Conservation (phyloP, 495 filamentous ascomycete genomes). For the Podospora pseudocomata region DNA sequence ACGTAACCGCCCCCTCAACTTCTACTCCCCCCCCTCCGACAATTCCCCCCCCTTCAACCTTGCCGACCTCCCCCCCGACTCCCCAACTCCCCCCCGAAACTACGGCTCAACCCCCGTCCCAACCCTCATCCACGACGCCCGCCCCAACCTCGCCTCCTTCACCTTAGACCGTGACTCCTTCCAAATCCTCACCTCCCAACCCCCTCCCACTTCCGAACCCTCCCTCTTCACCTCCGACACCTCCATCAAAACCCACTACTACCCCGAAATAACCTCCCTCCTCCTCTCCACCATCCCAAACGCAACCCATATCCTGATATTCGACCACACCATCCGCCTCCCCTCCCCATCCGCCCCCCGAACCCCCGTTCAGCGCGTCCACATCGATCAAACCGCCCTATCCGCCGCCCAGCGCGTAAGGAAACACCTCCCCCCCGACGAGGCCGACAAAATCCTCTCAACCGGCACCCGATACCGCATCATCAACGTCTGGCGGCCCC, state of each 20-base stretch:
- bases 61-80: slow-evolving; percentile 58
- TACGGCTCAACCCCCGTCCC: slow-evolving; percentile 47
- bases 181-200: slow-evolving; percentile 49
- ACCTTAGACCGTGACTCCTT: slow-evolving; percentile 73
- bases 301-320: slow-evolving; percentile 62
- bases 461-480: slow-evolving; percentile 63
- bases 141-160: slow-evolving; percentile 60
- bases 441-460: slow-evolving; percentile 52
- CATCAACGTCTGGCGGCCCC: slow-evolving; percentile 82
- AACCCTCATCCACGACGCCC: slow-evolving; percentile 43
- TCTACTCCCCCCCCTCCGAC: slow-evolving; percentile 63
- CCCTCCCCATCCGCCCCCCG: slow-evolving; percentile 49
- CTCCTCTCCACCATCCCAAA: slow-evolving; percentile 60
- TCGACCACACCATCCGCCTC: slow-evolving; percentile 85
- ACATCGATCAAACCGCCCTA: slow-evolving; percentile 78
- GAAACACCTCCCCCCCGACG: slow-evolving; percentile 53
- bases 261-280: slow-evolving; percentile 72
- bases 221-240: slow-evolving; percentile 60
- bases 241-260: slow-evolving; percentile 65
- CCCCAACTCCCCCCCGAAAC: slow-evolving; percentile 58
- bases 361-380: slow-evolving; percentile 64
- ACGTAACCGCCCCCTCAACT: slow-evolving; percentile 63
- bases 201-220: slow-evolving; percentile 49
- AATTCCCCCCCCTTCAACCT: slow-evolving; percentile 64
- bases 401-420: slow-evolving; percentile 62